A percentile compares a stretch with the other conserved stretches of the same genome.
Conservation (phyloP, 108 stramenopile species). For the Bacterosira constricta region DNA sequence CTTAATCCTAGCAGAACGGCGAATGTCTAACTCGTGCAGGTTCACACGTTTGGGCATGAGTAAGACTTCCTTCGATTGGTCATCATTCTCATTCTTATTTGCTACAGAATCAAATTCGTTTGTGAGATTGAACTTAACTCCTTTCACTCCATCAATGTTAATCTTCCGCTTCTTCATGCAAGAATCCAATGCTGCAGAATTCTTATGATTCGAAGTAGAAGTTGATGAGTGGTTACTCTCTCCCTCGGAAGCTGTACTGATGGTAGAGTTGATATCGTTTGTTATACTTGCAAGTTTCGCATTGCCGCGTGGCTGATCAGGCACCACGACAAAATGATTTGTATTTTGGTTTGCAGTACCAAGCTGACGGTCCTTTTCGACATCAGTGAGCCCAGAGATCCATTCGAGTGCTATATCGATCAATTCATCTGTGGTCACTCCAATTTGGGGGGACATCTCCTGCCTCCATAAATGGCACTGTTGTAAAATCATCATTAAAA, state of each 20-base stretch:
- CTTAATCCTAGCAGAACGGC: background rate
- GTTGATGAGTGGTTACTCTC: background rate
- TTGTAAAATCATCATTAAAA: conserved; percentile 23
- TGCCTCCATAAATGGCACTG: conserved; percentile 14
- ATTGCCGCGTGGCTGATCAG: background rate
- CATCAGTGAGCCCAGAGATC: background rate
- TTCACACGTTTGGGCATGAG: conserved; percentile 4
- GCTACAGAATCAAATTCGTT: background rate
- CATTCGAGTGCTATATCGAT: conserved; percentile 1
- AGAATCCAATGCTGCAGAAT: background rate
- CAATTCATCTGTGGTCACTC: conserved; percentile 3
- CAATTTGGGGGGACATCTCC: conserved; percentile 25
- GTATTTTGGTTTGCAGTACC: background rate
- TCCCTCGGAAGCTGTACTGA: conserved; percentile 19
- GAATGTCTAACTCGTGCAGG: background rate
- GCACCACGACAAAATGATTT: background rate
- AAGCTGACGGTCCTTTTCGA: background rate
- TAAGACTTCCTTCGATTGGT: background rate
- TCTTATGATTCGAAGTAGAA: background rate
- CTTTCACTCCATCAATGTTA: background rate
- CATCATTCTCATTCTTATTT: background rate
- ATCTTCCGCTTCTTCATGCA: too few species aligned
- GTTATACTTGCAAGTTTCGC: too few species aligned
- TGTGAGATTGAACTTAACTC: background rate
- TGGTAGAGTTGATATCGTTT: background rate